Evolutionary conservation across 177 flowering plant genomes (phyloP).

Genomic region (Vitis hybrid): DNA sequence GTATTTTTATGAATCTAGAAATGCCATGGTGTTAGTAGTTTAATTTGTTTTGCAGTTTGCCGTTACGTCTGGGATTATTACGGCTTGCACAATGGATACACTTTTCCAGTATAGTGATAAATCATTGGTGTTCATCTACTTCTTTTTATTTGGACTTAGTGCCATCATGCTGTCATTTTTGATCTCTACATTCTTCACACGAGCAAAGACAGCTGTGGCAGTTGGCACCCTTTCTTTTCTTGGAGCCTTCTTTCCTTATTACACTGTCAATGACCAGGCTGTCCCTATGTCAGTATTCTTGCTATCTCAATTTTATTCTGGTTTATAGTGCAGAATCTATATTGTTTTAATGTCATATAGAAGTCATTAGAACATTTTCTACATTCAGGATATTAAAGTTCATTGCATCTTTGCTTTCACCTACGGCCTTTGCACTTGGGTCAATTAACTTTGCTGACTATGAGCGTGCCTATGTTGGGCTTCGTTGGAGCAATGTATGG

Average conservation of each 20-base stretch:
- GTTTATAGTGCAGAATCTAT: slow-evolving; percentile 4
- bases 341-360: background rate
- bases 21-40: background rate
- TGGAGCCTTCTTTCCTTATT: slow-evolving; percentile 95
- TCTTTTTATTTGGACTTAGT: slow-evolving; percentile 89
- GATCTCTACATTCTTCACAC: slow-evolving; percentile 87
- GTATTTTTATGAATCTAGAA: background rate
- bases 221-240: slow-evolving; percentile 97
- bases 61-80: slow-evolving; percentile 73
- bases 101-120: slow-evolving; percentile 91
- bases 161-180: slow-evolving; percentile 88
- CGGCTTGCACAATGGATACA: slow-evolving; percentile 81
- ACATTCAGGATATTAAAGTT: slow-evolving; percentile 68
- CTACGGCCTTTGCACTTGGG: slow-evolving; percentile 97
- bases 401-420: slow-evolving; percentile 89
- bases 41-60: slow-evolving; percentile 72
- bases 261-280: slow-evolving; percentile 80
- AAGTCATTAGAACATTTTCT: slow-evolving; percentile 9
- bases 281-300: slow-evolving; percentile 70
- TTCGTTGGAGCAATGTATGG: slow-evolving; percentile 99
- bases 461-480: slow-evolving; percentile 99
- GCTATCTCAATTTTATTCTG: slow-evolving; percentile 4
- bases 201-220: slow-evolving; percentile 98
- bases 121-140: slow-evolving; percentile 85
- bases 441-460: slow-evolving; percentile 95